Evolutionary conservation across 208 protist genomes (phyloP), one percentile per base, ranked within the genome.

Genomic region (Acanthamoeba healyi): DNA sequence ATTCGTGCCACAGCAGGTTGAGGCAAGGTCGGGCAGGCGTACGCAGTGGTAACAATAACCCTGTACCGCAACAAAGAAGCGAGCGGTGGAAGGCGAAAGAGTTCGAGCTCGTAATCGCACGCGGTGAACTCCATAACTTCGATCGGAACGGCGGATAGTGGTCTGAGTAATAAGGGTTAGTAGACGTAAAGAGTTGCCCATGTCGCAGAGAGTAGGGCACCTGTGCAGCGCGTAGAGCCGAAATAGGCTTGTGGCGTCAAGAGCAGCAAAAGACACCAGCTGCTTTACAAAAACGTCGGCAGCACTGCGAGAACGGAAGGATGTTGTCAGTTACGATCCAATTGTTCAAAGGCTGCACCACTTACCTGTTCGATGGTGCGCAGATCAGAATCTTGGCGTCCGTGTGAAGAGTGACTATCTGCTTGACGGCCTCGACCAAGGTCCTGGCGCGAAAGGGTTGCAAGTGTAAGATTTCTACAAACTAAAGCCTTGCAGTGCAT

Each of bases 361-460:
- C 34, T 3, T 72, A 72, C 70, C 70, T 79, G 24, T 79, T 79
- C 7, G 70, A 79, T 12, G 70, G 70, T 26, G 70, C 70, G 36
- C 70, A 79, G 36, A 79, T 79, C 12, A 79, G 70, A 1, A 79
- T 38, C 29, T 79, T 79, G 0, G 70, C 17, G 7, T 26, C 24
- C 19, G 70, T 0, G 6, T 44, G 36, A 6, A 79, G 29, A 7
- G 19, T 40, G 24, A 79, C 6, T 17, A 79, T 79, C 70, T 79
- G 70, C 29, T 79, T 79, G 70, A 79, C 7, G 5, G 70, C 70
- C 36, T 79, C 70, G 4, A 79, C 70, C 70, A 79, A 44, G 34
- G 70, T 79, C 26, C 70, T 79, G 58, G 29, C 26, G 19, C 29
- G 58, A 1, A 34, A 49, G 4, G 12, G 44, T 49, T 49, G n/a